A percentile compares a stretch with the other conserved stretches of the same genome.
Conservation (phyloP, 1,139 yeast genomes). For the Suhomyces maxii region DNA sequence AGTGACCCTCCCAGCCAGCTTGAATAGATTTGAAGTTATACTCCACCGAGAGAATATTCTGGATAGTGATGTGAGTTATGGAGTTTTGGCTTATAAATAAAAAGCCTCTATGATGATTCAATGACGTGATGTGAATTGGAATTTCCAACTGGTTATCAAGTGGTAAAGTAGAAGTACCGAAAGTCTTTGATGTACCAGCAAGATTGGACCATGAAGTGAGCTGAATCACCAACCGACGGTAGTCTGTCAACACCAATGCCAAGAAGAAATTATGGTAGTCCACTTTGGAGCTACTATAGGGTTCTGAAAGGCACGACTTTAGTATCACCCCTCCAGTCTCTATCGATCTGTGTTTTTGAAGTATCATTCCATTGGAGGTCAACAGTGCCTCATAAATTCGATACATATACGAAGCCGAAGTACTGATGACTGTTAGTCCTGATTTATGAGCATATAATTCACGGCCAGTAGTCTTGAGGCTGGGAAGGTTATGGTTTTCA, state of each 20-base stretch:
- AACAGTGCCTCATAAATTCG: constrained; percentile 39
- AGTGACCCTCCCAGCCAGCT: constrained; percentile 21
- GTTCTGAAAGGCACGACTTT: constrained; percentile 46
- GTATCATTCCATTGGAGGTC: constrained; percentile 37
- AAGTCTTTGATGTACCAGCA: constrained; percentile 20
- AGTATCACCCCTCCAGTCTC: constrained; percentile 40
- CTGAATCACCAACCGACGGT: constrained; percentile 36
- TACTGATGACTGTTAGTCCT: constrained; percentile 41
- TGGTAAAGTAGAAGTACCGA: constrained; percentile 34
- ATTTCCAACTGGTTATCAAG: constrained; percentile 37
- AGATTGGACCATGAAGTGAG: constrained; percentile 44
- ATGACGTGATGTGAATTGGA: constrained; percentile 43
- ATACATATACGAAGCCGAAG: constrained; percentile 38
- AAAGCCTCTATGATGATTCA: constrained; percentile 28
- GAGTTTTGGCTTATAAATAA: constrained; percentile 33
- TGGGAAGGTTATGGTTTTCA: constrained; percentile 20
- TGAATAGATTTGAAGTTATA: constrained; percentile 29
- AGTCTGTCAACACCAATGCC: constrained; percentile 36
- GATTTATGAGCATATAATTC: constrained; percentile 34
- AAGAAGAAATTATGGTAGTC: constrained; percentile 38
- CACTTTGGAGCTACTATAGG: constrained; percentile 24
- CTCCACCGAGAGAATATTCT: constrained; percentile 49
- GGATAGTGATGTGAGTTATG: constrained; percentile 34
- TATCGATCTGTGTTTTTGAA: constrained; percentile 41
- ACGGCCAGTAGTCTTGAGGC: constrained; percentile 36